Evolutionary conservation across 2,329 filamentous ascomycete genomes (phyloP).

Genomic region (Rachicladosporium sp.): DNA sequence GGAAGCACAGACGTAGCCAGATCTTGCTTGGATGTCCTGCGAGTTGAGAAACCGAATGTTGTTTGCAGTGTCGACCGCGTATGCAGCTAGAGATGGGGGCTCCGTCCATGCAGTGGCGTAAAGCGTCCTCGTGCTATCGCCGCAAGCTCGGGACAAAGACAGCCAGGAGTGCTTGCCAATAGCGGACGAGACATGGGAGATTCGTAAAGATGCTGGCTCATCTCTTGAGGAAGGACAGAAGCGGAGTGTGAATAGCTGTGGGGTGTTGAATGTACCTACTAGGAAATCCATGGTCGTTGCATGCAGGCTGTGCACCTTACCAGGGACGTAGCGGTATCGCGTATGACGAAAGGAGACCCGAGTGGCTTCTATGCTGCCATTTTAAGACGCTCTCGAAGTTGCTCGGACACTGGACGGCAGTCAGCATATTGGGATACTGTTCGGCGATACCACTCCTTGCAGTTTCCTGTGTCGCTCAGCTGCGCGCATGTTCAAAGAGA

Average conservation of each 20-base stretch:
- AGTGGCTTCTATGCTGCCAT: no score
- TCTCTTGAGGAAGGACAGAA: conserved; percentile 15
- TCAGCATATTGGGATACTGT: no score
- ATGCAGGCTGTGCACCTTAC: no score
- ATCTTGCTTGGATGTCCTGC: conserved; percentile 17
- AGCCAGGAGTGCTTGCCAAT: conserved; percentile 25
- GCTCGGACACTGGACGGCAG: no score
- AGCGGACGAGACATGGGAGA: conserved; percentile 18
- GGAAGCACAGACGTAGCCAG: conserved; percentile 22
- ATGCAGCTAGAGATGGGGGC: conserved; percentile 21
- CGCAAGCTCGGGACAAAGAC: conserved; percentile 13
- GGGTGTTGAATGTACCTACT: conserved; percentile 23
- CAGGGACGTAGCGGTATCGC: no score
- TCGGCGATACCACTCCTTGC: no score
- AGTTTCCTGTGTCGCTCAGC: no score
- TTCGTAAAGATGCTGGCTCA: conserved; percentile 8
- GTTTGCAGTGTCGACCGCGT: conserved; percentile 14
- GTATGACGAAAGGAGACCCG: no score
- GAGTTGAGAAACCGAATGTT: conserved; percentile 21
- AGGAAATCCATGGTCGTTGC: conserved; percentile 22
- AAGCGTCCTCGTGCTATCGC: conserved; percentile 10
- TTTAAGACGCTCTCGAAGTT: no score
- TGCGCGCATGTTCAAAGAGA: no score
- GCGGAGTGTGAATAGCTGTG: conserved; percentile 20
- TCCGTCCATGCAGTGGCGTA: conserved; percentile 25